A percentile compares a stretch with the other conserved stretches of the same genome.
Evolutionary conservation across 257 asterid genomes (phyloP).

Genomic region (Catharanthus roseus): DNA sequence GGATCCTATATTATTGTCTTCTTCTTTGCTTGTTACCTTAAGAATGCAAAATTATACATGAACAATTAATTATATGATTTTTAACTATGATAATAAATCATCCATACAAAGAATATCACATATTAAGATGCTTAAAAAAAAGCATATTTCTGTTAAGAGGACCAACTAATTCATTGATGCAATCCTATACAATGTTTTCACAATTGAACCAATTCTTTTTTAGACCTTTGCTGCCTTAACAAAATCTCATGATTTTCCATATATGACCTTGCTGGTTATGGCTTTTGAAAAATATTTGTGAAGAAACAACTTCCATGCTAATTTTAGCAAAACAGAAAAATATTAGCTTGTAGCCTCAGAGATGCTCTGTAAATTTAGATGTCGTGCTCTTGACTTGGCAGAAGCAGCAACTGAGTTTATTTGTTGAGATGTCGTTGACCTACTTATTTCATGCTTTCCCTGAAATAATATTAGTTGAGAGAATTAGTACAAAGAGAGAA

Average conservation of each 20-base stretch:
- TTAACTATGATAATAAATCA: slow-evolving; percentile 6
- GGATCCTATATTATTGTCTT: no score
- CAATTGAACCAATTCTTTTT: slow-evolving; percentile 2
- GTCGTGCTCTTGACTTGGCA: slow-evolving; percentile 69
- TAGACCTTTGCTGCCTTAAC: slow-evolving; percentile 7
- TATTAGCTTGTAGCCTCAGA: slow-evolving; percentile 66
- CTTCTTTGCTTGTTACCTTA: background rate
- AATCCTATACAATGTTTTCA: slow-evolving; percentile 14
- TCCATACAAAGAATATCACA: slow-evolving; percentile 10
- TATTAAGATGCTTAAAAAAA: slow-evolving; percentile 8
- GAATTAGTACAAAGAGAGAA: no score
- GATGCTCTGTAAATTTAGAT: slow-evolving; percentile 76
- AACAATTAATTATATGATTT: background rate
- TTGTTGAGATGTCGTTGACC: slow-evolving; percentile 38
- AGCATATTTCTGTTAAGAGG: slow-evolving; percentile 13
- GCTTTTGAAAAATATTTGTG: slow-evolving; percentile 1
- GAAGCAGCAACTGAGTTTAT: slow-evolving; percentile 35
- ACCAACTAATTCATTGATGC: slow-evolving; percentile 11
- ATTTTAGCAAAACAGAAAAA: background rate
- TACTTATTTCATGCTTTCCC: slow-evolving; percentile 59
- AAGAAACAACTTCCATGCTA: slow-evolving; percentile 5
- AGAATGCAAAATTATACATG: no score
- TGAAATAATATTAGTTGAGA: slow-evolving; percentile 18
- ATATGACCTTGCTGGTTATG: background rate
- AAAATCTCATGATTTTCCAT: background rate